A percentile compares a stretch with the other conserved stretches of the same genome.
Evolutionary conservation across 2,329 filamentous ascomycete species (phyloP).

Genomic region (Furcasterigmium sp.): DNA sequence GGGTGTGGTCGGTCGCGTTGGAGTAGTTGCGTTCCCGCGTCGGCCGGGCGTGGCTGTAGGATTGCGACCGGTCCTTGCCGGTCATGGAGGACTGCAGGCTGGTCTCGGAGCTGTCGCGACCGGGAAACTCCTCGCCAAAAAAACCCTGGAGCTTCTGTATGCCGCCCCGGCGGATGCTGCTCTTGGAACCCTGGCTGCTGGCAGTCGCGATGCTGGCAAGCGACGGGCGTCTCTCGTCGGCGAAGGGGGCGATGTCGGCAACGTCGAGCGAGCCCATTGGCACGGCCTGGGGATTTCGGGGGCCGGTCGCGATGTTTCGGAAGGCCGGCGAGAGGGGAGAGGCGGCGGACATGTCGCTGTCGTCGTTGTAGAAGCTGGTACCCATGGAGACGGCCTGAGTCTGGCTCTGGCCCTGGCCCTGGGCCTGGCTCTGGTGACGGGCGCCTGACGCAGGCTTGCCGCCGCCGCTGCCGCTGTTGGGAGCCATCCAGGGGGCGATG

Average conservation of each 20-base stretch:
- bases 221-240: slow-evolving; percentile 78
- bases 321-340: slow-evolving; percentile 69
- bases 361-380: slow-evolving; percentile 69
- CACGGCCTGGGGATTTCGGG: slow-evolving; percentile 5
- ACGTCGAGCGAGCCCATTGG: not conserved
- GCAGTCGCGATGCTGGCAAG: slow-evolving; percentile 80
- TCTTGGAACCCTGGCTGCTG: slow-evolving; percentile 79
- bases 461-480: slow-evolving; percentile 21
- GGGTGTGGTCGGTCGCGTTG: slow-evolving; percentile 64
- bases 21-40: slow-evolving; percentile 76
- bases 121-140: slow-evolving; percentile 84
- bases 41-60: slow-evolving; percentile 53
- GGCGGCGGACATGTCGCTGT: slow-evolving; percentile 59
- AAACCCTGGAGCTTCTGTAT: slow-evolving; percentile 84
- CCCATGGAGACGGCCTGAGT: slow-evolving; percentile 21
- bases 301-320: slow-evolving; percentile 3
- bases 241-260: slow-evolving; percentile 54
- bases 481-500: slow-evolving; percentile 54
- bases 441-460: too few species aligned
- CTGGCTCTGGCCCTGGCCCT: too few species aligned
- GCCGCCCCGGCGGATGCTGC: slow-evolving; percentile 63
- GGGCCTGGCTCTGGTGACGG: too few species aligned
- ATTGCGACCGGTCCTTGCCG: slow-evolving; percentile 58
- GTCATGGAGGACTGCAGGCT: slow-evolving; percentile 44
- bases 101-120: slow-evolving; percentile 68